These are phyloP conservation scores for Aspergillus pseudoterreus DNA, from an alignment of 2,329 filamentous ascomycete species.

Conservation along the genomic window DNA sequence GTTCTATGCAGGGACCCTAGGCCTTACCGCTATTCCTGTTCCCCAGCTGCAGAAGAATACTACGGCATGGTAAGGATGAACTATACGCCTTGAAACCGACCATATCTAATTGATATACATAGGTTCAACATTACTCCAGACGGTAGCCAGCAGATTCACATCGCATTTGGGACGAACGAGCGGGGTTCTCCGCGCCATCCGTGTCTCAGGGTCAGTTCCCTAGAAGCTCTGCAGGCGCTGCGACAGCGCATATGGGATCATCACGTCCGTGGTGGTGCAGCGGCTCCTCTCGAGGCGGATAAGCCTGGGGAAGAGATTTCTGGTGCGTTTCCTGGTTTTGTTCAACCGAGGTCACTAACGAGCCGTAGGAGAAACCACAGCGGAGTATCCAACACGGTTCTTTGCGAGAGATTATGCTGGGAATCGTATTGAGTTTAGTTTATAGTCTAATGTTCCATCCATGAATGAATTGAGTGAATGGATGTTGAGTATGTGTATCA, in stretches of 20 bases:
- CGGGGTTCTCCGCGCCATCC: constrained; percentile 50
- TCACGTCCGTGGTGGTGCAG: constrained; percentile 44
- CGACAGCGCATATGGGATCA: constrained; percentile 52
- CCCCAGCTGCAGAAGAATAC: constrained; percentile 50
- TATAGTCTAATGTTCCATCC: constrained; percentile 25
- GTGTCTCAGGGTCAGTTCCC: constrained; percentile 53
- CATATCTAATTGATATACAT: no score
- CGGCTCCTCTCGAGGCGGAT: constrained; percentile 54
- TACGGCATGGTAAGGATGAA: constrained; percentile 50
- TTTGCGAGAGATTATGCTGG: constrained; percentile 59
- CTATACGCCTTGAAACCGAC: no score
- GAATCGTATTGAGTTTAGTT: constrained; percentile 52
- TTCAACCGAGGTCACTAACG: constrained; percentile 12
- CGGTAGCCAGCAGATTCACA: constrained; percentile 55
- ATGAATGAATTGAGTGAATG: neutral
- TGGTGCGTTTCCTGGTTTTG: constrained; percentile 24
- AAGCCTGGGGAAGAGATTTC: constrained; percentile 49
- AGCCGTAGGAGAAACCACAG: constrained; percentile 47
- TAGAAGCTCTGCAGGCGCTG: constrained; percentile 47
- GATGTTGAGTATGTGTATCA: no score
- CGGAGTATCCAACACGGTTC: constrained; percentile 60
- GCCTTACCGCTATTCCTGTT: constrained; percentile 51
- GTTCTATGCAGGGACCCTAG: constrained; percentile 57
- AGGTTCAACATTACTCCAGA: constrained; percentile 53
- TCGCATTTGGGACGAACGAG: constrained; percentile 46